Evolutionary conservation across 2,329 filamentous ascomycete species (phyloP).

Genomic region (Ophiostoma perfectum): DNA sequence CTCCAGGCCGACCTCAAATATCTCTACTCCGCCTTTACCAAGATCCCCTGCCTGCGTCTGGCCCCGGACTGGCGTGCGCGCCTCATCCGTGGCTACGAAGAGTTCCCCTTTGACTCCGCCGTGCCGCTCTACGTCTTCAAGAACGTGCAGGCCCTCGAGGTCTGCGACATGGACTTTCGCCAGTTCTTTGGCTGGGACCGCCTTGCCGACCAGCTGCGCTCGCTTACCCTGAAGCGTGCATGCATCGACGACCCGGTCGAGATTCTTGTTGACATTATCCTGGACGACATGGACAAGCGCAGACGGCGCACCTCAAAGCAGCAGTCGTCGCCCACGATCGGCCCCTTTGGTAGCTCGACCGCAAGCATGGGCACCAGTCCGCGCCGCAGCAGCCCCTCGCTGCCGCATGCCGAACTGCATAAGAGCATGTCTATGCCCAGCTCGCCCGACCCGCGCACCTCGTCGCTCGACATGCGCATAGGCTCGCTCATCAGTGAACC

Average conservation of each 20-base stretch:
- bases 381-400: conserved; percentile 58
- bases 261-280: conserved; percentile 82
- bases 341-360: conserved; percentile 36
- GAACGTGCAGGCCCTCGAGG: conserved; percentile 87
- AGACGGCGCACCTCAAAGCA: conserved; percentile 81
- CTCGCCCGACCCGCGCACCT: conserved; percentile 49
- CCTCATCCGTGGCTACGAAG: conserved; percentile 87
- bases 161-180: conserved; percentile 91
- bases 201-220: conserved; percentile 83
- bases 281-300: conserved; percentile 94
- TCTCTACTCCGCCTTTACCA: conserved; percentile 95
- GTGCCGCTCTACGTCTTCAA: conserved; percentile 97
- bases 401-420: conserved; percentile 60
- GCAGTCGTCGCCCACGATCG: conserved; percentile 72
- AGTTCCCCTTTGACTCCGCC: conserved; percentile 96
- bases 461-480: conserved; percentile 47
- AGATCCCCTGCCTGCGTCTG: conserved; percentile 85
- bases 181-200: conserved; percentile 98
- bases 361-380: conserved; percentile 42
- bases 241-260: conserved; percentile 86
- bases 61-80: conserved; percentile 90
- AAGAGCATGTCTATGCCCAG: conserved; percentile 65
- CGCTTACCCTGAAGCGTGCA: conserved; percentile 80
- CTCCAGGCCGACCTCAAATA: conserved; percentile 87
- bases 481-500: conserved; percentile 56